Evolutionary conservation across 192 early-diverging fungal species (phyloP).

Genomic region (Umbelopsis isabellina): DNA sequence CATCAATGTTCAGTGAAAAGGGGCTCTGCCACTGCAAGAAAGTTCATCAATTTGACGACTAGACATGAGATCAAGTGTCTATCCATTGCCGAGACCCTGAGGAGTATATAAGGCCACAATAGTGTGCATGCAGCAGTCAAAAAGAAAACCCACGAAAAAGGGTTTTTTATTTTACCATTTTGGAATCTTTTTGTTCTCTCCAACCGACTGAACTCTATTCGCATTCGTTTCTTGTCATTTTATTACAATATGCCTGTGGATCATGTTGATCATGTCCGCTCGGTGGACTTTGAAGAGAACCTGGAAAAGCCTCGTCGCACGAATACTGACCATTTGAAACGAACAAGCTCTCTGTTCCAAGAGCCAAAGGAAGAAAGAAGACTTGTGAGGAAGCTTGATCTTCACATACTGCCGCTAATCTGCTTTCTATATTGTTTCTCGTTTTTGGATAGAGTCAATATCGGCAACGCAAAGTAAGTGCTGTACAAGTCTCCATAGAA

Average conservation of each 20-base stretch:
- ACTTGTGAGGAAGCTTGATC: conserved; percentile 57
- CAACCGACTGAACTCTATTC: too few relatives aligned
- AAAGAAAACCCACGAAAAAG: too few relatives aligned
- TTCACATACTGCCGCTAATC: conserved; percentile 62
- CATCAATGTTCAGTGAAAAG: not conserved
- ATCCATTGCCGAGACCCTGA: too few relatives aligned
- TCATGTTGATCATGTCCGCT: not conserved
- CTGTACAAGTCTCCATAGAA: conserved; percentile 37
- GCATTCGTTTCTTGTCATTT: too few relatives aligned
- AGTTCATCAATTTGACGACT: too few relatives aligned
- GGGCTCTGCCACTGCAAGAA: not conserved
- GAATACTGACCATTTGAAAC: not conserved
- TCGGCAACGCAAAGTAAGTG: conserved; percentile 68
- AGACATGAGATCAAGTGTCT: too few relatives aligned
- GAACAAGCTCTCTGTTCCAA: conserved; percentile 5
- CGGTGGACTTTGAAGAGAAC: not conserved
- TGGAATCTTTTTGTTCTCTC: too few relatives aligned
- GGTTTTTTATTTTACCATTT: too few relatives aligned
- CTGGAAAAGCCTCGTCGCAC: not conserved
- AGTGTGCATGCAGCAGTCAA: too few relatives aligned
- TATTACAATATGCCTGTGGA: not conserved
- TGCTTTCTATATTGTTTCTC: conserved; percentile 66
- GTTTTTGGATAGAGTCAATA: conserved; percentile 69
- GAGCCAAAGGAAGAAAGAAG: conserved; percentile 36
- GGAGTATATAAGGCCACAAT: too few relatives aligned